Conservation (phyloP, 2,329 filamentous ascomycete species). For the Lizonia empirigonia region DNA sequence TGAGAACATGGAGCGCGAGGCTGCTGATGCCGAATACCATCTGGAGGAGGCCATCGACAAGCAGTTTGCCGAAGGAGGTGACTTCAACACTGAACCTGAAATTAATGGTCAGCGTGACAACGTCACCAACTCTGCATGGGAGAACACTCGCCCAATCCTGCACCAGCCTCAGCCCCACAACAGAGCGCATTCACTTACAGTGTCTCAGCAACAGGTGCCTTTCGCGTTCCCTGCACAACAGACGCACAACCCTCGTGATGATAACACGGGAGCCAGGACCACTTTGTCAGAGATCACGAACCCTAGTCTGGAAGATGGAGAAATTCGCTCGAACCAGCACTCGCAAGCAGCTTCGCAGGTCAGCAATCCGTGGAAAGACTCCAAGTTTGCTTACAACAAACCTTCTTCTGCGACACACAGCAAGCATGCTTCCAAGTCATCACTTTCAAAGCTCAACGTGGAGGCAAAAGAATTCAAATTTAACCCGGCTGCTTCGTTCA, state of each 20-base stretch:
- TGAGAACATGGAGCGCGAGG: conserved; percentile 78
- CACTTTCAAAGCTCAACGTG: conserved; percentile 81
- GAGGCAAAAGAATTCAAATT: conserved; percentile 87
- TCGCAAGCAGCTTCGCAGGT: conserved; percentile 46
- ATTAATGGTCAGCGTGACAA: conserved; percentile 32
- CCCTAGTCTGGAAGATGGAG: conserved; percentile 45
- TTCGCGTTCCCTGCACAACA: conserved; percentile 40
- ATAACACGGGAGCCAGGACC: conserved; percentile 50
- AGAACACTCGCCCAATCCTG: conserved; percentile 54
- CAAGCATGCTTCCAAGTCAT: conserved; percentile 72
- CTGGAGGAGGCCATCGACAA: conserved; percentile 79
- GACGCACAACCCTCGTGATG: conserved; percentile 38
- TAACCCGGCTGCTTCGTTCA: conserved; percentile 61
- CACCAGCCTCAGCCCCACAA: conserved; percentile 78
- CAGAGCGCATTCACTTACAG: conserved; percentile 72
- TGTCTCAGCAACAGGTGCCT: conserved; percentile 57
- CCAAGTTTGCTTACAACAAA: conserved; percentile 43
- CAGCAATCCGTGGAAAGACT: conserved; percentile 46
- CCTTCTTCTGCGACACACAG: conserved; percentile 42
- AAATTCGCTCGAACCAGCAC: conserved; percentile 39
- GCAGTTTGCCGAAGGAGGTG: conserved; percentile 76
- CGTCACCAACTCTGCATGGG: conserved; percentile 41
- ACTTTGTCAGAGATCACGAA: conserved; percentile 49
- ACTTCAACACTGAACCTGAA: conserved; percentile 63
- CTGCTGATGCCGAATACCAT: conserved; percentile 85